Conservation (phyloP, 306 rosid species). For the Medicago ruthenica region DNA sequence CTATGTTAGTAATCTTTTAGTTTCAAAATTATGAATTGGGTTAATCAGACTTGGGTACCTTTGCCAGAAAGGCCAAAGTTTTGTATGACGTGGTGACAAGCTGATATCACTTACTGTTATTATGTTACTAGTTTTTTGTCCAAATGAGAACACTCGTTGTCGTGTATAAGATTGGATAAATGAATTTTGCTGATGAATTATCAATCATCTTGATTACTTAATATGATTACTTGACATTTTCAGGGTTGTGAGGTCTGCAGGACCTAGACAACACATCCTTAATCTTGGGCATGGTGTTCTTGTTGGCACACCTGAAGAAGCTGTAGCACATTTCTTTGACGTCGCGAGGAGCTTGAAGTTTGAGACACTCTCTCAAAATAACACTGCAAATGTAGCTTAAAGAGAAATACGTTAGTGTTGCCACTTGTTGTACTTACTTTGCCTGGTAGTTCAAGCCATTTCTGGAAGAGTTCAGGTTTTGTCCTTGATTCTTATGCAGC, state of each 20-base stretch:
- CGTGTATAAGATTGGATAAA: slow-evolving; percentile 7
- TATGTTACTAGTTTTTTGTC: slow-evolving; percentile 17
- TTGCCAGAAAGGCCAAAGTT: slow-evolving; percentile 9
- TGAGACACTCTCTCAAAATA: slow-evolving; percentile 56
- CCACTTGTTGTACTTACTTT: slow-evolving; percentile 35
- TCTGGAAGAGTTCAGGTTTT: slow-evolving; percentile 29
- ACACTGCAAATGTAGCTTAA: slow-evolving; percentile 59
- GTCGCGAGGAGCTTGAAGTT: slow-evolving; percentile 85
- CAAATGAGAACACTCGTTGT: slow-evolving; percentile 10
- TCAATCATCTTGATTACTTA: slow-evolving; percentile 16
- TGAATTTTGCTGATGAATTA: slow-evolving; percentile 9
- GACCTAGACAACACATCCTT: slow-evolving; percentile 91
- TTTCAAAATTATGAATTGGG: slow-evolving; percentile 13
- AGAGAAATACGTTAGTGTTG: slow-evolving; percentile 20
- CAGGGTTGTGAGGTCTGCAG: slow-evolving; percentile 96
- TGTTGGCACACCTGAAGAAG: slow-evolving; percentile 92
- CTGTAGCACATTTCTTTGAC: slow-evolving; percentile 96
- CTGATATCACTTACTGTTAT: not conserved
- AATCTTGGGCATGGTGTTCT: slow-evolving; percentile 97
- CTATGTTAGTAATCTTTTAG: not conserved
- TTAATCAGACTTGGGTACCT: slow-evolving; percentile 4
- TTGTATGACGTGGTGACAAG: not conserved
- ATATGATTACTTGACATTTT: slow-evolving; percentile 43
- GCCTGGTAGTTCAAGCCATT: slow-evolving; percentile 35
- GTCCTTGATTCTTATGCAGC: slow-evolving; percentile 42